phyloP scores from a whole-genome alignment of 2,329 filamentous ascomycete species.

The Aspergillus chevalieri region DNA sequence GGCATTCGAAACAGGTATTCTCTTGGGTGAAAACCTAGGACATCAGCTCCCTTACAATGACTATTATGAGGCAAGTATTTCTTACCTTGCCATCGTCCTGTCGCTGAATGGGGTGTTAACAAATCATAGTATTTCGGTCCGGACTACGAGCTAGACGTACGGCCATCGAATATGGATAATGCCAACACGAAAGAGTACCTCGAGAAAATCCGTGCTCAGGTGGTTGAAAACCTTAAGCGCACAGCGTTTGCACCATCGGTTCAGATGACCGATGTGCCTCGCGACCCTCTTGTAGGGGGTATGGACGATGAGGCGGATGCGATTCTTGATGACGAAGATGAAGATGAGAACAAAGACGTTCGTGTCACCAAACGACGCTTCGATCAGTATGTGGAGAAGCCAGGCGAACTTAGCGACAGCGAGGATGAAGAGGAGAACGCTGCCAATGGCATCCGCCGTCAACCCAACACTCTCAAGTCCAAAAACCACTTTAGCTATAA shows the following conservation, averaged over 20 bases:
- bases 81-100: not conserved
- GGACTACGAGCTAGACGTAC: conserved; percentile 64
- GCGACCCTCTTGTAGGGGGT: conserved; percentile 47
- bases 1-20: conserved; percentile 66
- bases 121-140: conserved; percentile 57
- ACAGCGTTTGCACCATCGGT: conserved; percentile 59
- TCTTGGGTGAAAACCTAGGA: conserved; percentile 76
- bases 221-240: conserved; percentile 61
- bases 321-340: conserved; percentile 64
- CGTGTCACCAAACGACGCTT: conserved; percentile 75
- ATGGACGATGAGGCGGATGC: conserved; percentile 62
- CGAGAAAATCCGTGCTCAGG: conserved; percentile 60
- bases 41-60: conserved; percentile 89
- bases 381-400: conserved; percentile 69
- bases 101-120: conserved; percentile 15
- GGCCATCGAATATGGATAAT: conserved; percentile 67
- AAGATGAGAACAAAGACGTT: conserved; percentile 77
- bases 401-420: conserved; percentile 79
- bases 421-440: conserved; percentile 74
- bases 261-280: conserved; percentile 59
- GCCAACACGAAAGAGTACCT: conserved; percentile 63
- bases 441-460: conserved; percentile 63
- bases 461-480: conserved; percentile 43
- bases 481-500: conserved; percentile 58
- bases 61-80: conserved; percentile 65